Base-by-base conservation (phyloP, 208 protist genomes). In the Acanthamoeba lenticulata region DNA sequence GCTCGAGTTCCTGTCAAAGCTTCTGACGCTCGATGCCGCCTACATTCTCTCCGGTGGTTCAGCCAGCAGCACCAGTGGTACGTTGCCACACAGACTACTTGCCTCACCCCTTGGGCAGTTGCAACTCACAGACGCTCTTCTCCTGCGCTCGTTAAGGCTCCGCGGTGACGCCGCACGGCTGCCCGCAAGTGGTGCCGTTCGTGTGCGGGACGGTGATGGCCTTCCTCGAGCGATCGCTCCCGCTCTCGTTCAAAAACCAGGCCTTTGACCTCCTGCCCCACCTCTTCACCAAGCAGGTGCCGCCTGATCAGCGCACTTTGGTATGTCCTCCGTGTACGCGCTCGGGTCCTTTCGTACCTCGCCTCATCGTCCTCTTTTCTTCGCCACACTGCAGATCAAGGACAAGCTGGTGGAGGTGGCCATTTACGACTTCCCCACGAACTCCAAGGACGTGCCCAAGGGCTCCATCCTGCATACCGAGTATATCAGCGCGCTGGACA, bases 401-500 rank as follows among this genome's bases (percentile, higher is more conserved):
- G 91, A 96, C n/a, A 95, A 92, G 83, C 62, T 96, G 42, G 93
- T 92, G 34, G 94, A 96, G 27, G 94, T 96, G 11, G 85, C 94
- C 3, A 93, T 96, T 34, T 95, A 95, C 62, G 94, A 96, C 45
- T 96, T 96, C 42, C 95, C 95, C 60, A 89, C 94, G 0, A 49
- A 83, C 38, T 96, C 95, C 15, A 95, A 94, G 57, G 90, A 94
- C 38, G 49, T 94, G 34, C 67, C 92, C 4, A 94, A 92, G 60
- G 77, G 77, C 34, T 83, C 77, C 7, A 92, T 94, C 2, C 90
- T 90, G 42, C 95, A 94, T 49, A 95, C 90, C 55, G 95, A 96
- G 55, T 96, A 95, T 38, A 95, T 95, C 42, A 94, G 44, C 27
- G 65, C 92, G 2, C 62, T 96, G 47, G 93, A 96, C 57, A 96